A percentile compares a stretch with the other conserved stretches of the same genome.
Evolutionary conservation across 768 basidiomycete genomes (phyloP).

Genomic region (Neoboletus magnificus): DNA sequence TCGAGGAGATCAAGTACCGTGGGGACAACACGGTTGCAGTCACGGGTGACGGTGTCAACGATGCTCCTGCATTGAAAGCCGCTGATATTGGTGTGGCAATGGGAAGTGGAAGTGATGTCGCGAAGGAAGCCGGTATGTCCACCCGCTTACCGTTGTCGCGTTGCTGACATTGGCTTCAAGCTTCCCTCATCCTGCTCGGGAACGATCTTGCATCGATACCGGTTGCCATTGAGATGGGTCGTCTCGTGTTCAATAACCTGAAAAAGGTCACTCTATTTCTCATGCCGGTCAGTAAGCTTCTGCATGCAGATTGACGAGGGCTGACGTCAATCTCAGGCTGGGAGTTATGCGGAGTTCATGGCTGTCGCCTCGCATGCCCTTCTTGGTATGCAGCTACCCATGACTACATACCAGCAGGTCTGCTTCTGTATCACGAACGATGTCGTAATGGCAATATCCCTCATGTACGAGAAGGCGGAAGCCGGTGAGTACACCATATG

Average conservation of each 20-base stretch:
- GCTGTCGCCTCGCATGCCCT: constrained; percentile 55
- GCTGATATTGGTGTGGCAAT: constrained; percentile 56
- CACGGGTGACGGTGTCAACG: constrained; percentile 57
- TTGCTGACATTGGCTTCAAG: constrained; percentile 16
- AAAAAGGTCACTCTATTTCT: constrained; percentile 46
- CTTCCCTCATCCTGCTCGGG: constrained; percentile 48
- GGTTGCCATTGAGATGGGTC: constrained; percentile 55
- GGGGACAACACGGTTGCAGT: constrained; percentile 50
- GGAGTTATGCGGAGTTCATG: constrained; percentile 57
- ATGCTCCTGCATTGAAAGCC: constrained; percentile 48
- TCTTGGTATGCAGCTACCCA: constrained; percentile 56
- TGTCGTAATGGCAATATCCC: constrained; percentile 45
- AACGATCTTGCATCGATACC: constrained; percentile 59
- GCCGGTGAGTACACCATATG: constrained; percentile 29
- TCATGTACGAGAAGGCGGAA: constrained; percentile 53
- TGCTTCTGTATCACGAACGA: constrained; percentile 54
- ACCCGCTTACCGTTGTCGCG: neutral
- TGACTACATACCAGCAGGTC: constrained; percentile 52
- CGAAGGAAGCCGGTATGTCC: constrained; percentile 49
- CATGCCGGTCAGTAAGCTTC: constrained; percentile 33
- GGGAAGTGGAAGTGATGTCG: constrained; percentile 46
- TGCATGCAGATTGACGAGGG: neutral
- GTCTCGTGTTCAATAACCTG: constrained; percentile 56
- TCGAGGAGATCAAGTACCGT: constrained; percentile 48
- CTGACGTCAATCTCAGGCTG: constrained; percentile 32